Evolutionary conservation across 495 filamentous ascomycete species (phyloP), one percentile per base, ranked within the genome.

Genomic region (Talaromyces wortmannii): DNA sequence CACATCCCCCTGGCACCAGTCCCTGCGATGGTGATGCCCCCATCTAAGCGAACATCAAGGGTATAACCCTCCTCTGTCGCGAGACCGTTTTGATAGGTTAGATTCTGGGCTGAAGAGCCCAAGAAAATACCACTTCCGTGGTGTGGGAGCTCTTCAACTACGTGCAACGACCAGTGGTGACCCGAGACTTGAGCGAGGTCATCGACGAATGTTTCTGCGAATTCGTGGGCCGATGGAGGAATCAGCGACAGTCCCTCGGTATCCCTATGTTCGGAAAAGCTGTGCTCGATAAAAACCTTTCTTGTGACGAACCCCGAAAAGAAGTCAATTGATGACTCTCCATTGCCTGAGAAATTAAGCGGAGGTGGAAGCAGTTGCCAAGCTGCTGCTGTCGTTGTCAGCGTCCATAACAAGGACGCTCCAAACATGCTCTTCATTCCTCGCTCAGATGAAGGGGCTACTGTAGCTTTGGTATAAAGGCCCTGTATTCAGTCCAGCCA

Each of bases 1-100:
- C 73, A 83, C 60, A 78, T 75, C 6, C 79, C 79, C 46, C 79
- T 64, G 7, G 77, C 66, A 0, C 79, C 78, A 6, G 75, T 70
- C 6, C 79, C 79, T 30, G 55, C 45, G 45, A 82, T 74, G 8
- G 49, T 65, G 0, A 78, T 57, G n/a, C 57, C 57, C 13, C 36
- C 36, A 5, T 61, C 55, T 6, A 55, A 16, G 6, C 59, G 52
- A 6, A 79, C 55, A 18, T 63, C 50, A 8, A 83, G 52, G 18
- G 67, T 63, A 50, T 81, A 83, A 10, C 71, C 79, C 60, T 83
- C 79, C 48, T 78, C 71, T 0, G 71, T 78, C 11, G 57, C 13
- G 0, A 53, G 52, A 0, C 77, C 77, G 59, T 74, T 72, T 46
- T 82, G 72, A 40, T 82, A 82, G 0, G 66, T 67, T 45, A 76